Base-by-base conservation (phyloP, 768 basidiomycete species). In the Guyanaporus albipodus region DNA sequence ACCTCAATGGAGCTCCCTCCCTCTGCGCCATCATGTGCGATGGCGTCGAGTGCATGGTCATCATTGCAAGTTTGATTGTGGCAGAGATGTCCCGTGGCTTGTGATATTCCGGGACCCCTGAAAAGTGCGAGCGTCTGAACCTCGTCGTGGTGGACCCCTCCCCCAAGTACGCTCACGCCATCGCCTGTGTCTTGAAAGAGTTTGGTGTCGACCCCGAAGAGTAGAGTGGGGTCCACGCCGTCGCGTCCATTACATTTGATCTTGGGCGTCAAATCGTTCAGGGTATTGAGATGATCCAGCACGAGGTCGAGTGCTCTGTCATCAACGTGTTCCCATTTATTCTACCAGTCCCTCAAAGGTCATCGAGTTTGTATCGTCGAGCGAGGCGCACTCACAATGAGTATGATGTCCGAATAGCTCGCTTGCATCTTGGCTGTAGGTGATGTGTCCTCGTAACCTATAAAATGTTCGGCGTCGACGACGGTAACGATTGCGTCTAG, bases 391-490 rank as follows among this genome's bases (percentile, higher is more conserved):
- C 83, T 49, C 49, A 89, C 88, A 44, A 97, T 78, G 23, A 97
- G 71, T 47, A 97, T 80, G 31, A 94, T 74, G 62, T 97, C 94
- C 4, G 93, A 92, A 63, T 95, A 97, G 60, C 86, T 87, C n/a
- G 94, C 89, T 70, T 91, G 85, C 84, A 95, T 91, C 62, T 81
- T 89, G 18, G 93, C 92, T 1, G 93, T 94, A 0, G 89, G 85
- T 7, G 87, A 91, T 0, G 81, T 85, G 61, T 97, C 94, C 60
- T 96, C 93, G 64, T 96, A 96, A 4, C 93, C 93, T 12, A 71
- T 66, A 64, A 97, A 97, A 66, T 95, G 95, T 67, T 91, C 89
- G 1, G 90, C 87, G 60, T 91, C 88, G 38, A 97, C 72, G 18
- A 95, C 92, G 1, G 94, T 97, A 32, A 93, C 74, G 47, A 96